phyloP scores from a whole-genome alignment of 441 rosid species.

The Adansonia rubrostipa region DNA sequence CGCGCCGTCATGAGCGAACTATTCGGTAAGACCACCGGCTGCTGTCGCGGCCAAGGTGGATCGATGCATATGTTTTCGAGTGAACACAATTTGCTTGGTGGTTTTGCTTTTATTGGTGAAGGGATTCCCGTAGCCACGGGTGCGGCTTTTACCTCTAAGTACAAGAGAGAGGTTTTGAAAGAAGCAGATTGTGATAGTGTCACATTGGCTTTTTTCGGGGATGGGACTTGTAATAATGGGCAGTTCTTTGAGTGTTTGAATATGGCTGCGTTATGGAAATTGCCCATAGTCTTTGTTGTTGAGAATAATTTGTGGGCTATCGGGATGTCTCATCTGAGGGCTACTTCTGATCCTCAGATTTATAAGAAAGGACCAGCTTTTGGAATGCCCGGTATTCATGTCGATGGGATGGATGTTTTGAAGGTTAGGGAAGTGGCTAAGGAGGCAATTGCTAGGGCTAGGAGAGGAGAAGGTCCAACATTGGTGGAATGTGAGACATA shows the following conservation, averaged over 20 bases:
- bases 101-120: constrained; percentile 95
- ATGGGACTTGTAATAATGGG: constrained; percentile 95
- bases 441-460: constrained; percentile 85
- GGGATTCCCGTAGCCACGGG: constrained; percentile 95
- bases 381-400: constrained; percentile 95
- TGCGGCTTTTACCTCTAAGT: constrained; percentile 84
- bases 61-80: constrained; percentile 99
- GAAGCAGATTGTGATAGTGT: constrained; percentile 70
- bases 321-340: constrained; percentile 94
- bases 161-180: constrained; percentile 81
- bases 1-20: constrained; percentile 96
- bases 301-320: constrained; percentile 99
- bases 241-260: constrained; percentile 97
- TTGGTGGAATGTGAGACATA: constrained; percentile 98
- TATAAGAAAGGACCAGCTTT: constrained; percentile 99
- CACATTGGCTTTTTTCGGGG: constrained; percentile 87
- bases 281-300: constrained; percentile 96
- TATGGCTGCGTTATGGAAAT: constrained; percentile 92
- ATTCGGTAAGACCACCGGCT: constrained; percentile 82
- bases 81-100: constrained; percentile 93
- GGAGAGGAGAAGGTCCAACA: constrained; percentile 97
- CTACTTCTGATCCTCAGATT: constrained; percentile 94
- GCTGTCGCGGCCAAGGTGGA: constrained; percentile 98
- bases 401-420: constrained; percentile 97
- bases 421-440: constrained; percentile 94